Evolutionary conservation across 2,329 filamentous ascomycete genomes (phyloP).

Genomic region (Calonectria henricotiae): DNA sequence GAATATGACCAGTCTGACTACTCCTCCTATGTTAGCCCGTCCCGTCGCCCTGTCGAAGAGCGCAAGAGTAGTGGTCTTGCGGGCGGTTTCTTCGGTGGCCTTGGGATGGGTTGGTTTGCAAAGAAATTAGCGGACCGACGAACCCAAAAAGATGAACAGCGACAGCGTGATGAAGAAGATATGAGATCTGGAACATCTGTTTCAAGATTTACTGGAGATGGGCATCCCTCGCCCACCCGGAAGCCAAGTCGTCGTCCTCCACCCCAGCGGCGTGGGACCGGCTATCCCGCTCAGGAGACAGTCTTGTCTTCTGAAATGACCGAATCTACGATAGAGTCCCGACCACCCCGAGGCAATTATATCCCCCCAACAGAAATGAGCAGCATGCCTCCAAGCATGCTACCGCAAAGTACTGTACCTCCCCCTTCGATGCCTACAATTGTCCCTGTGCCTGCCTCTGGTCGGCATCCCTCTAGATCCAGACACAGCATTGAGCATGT

Average conservation of each 20-base stretch:
- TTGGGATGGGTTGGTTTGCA: conserved; percentile 80
- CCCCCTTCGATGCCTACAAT: conserved; percentile 43
- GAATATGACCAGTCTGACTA: conserved; percentile 72
- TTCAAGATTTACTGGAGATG: conserved; percentile 81
- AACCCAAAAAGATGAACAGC: conserved; percentile 65
- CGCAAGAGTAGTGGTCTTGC: conserved; percentile 67
- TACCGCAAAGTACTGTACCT: conserved; percentile 27
- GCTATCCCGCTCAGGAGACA: conserved; percentile 50
- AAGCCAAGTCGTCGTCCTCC: conserved; percentile 55
- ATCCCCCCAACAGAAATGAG: conserved; percentile 43
- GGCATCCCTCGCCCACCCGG: conserved; percentile 68
- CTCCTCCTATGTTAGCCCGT: conserved; percentile 76
- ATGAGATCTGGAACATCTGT: conserved; percentile 73
- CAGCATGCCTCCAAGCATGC: conserved; percentile 35
- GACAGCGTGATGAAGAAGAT: conserved; percentile 68
- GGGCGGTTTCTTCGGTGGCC: conserved; percentile 73
- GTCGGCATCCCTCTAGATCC: conserved; percentile 58
- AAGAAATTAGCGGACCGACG: conserved; percentile 75
- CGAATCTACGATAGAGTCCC: conserved; percentile 57
- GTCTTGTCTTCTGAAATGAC: conserved; percentile 56
- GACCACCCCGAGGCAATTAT: conserved; percentile 52
- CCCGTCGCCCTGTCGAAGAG: conserved; percentile 68
- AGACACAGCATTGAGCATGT: conserved; percentile 60
- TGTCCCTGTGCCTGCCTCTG: conserved; percentile 46
- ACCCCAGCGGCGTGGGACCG: conserved; percentile 54